Conservation (phyloP, 148 eudicot species). For the Dysphania ambrosioides region DNA sequence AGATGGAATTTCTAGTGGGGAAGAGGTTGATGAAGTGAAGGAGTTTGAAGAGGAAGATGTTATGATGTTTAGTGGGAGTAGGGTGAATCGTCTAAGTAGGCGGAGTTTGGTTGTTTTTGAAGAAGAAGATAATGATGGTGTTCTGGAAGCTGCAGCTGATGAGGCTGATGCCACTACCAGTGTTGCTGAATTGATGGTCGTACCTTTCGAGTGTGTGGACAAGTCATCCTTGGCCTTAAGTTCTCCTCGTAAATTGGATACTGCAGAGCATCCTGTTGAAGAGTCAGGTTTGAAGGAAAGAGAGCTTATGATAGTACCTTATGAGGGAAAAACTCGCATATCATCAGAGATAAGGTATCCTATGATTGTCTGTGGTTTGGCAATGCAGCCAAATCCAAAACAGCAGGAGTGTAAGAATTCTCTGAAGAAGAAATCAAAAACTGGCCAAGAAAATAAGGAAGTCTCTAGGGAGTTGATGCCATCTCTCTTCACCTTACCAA, state of each 20-base stretch:
- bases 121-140: slow-evolving; percentile 16
- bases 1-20: slow-evolving; percentile 6
- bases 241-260: slow-evolving; percentile 1
- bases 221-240: not conserved
- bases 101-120: slow-evolving; percentile 3
- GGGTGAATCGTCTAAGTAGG: slow-evolving; percentile 7
- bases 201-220: not conserved
- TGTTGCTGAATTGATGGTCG: not conserved
- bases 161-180: not conserved
- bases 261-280: not conserved
- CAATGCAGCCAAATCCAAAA: not conserved
- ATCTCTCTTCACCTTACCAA: not conserved
- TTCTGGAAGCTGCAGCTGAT: not conserved
- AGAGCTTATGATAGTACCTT: slow-evolving; percentile 17
- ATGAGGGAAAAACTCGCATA: not conserved
- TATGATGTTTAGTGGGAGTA: not conserved
- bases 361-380: slow-evolving; percentile 23
- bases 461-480: not conserved
- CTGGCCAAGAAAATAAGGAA: not conserved
- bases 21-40: not conserved
- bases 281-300: slow-evolving; percentile 7
- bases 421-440: slow-evolving; percentile 8
- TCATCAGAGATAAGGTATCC: not conserved
- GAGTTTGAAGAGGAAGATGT: slow-evolving; percentile 9
- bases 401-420: not conserved